Conservation (phyloP, 192 early-diverging fungal genomes). For the Coemansia nantahalensis region DNA sequence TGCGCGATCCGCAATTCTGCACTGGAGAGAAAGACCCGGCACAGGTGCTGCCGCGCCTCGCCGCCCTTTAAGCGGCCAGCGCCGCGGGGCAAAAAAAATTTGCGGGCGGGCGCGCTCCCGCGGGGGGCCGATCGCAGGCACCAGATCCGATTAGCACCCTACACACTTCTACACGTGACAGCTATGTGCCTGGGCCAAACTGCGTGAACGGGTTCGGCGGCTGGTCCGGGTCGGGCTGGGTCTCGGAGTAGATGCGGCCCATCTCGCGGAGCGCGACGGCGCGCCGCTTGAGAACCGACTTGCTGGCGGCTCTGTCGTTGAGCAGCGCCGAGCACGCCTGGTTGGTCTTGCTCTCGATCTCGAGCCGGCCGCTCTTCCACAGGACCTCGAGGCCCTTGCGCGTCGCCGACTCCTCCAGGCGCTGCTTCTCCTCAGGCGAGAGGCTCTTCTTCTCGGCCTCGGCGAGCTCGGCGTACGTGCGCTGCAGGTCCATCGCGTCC, state of each 20-base stretch:
- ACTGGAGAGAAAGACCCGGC: constrained; percentile 44
- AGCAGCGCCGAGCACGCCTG: constrained; percentile 89
- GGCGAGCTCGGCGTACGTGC: constrained; percentile 83
- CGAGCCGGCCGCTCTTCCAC: constrained; percentile 92
- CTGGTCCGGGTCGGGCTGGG: constrained; percentile 60
- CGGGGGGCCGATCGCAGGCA: too few relatives aligned
- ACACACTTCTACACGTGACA: constrained; percentile 2
- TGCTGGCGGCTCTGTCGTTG: constrained; percentile 61
- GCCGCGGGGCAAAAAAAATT: background rate
- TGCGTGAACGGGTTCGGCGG: constrained; percentile 37
- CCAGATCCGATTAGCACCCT: constrained; percentile 5
- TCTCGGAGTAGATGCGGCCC: constrained; percentile 79
- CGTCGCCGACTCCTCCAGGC: constrained; percentile 68
- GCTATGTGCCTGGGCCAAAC: constrained; percentile 4
- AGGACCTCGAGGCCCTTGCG: constrained; percentile 83
- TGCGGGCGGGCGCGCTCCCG: too few relatives aligned
- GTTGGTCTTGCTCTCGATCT: constrained; percentile 89
- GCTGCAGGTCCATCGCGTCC: constrained; percentile 91
- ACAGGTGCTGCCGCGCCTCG: constrained; percentile 2
- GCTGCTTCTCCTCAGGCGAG: constrained; percentile 62
- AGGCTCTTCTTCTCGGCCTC: constrained; percentile 85
- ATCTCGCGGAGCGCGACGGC: constrained; percentile 81
- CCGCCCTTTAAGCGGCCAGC: constrained; percentile 15
- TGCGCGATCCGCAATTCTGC: constrained; percentile 57
- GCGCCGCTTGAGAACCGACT: constrained; percentile 61